Conservation (phyloP, 2,329 filamentous ascomycete species). For the Penicillium sp. region DNA sequence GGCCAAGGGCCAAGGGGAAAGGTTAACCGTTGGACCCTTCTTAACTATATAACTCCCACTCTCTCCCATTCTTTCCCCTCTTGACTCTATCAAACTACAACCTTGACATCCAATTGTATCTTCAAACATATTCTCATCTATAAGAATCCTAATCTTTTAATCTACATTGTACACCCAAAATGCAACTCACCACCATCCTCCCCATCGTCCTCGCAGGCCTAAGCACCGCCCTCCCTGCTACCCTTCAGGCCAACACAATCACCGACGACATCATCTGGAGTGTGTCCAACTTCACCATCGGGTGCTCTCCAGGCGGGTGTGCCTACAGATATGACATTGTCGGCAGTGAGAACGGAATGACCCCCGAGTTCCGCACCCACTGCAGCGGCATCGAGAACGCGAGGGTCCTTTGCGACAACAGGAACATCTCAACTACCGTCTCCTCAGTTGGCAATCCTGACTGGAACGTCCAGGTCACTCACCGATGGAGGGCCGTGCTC, state of each 20-base stretch:
- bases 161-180: constrained; percentile 16
- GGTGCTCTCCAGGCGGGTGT: constrained; percentile 37
- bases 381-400: constrained; percentile 31
- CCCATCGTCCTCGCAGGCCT: constrained; percentile 28
- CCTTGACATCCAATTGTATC: neutral
- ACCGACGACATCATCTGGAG: constrained; percentile 29
- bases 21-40: constrained; percentile 4
- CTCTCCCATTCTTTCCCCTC: neutral
- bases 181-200: constrained; percentile 32
- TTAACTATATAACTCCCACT: constrained; percentile 8
- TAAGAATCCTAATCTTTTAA: neutral
- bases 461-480: constrained; percentile 32
- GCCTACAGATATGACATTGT: constrained; percentile 35
- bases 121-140: neutral
- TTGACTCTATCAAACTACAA: neutral
- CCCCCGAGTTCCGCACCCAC: constrained; percentile 37
- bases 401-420: constrained; percentile 28
- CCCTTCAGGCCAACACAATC: constrained; percentile 13
- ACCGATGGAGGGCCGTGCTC: constrained; percentile 25
- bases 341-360: constrained; percentile 26
- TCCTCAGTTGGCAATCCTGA: constrained; percentile 17
- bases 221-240: constrained; percentile 19
- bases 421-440: constrained; percentile 24
- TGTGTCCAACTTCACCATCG: constrained; percentile 31
- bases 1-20: neutral